Base-by-base conservation (phyloP, 73 alveolate genomes). In the Breviolum minutum region DNA sequence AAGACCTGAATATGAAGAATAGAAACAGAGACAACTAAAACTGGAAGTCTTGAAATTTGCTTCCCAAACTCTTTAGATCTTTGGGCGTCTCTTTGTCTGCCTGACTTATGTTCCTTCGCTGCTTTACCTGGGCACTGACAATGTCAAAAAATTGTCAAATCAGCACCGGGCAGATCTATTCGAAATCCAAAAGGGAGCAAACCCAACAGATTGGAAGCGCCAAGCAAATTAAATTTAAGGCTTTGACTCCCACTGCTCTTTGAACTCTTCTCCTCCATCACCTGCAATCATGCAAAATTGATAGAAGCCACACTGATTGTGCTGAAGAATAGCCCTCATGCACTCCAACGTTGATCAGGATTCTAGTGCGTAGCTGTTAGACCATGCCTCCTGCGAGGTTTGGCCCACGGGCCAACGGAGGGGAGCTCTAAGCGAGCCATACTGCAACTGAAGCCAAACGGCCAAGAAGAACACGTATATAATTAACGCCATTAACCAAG, bases 201-300 rank as follows among this genome's bases (percentile, higher is more conserved):
- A 40, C 54, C 54, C 54, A 40, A 40, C 54, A 40, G 54, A 40
- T 40, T 40, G 54, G 54, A 11, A 81, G 63, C 27, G 71, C 1
- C 3, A 40, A 14, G 10, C 76, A 11, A 3, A 2, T 40, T 0
- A 40, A 32, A 6, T 11, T 79, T 63, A 10, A 79, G 88, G 64
- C 54, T 24, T 54, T 12, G 48, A 87, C 88, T 70, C 97, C 88
- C 97, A 48, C 88, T 73, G 76, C 87, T 90, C 76, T 90, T 90
- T 10, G 97, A 71, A 64, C 76, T 90, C 87, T 90, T 90, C 64
- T 90, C 97, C 97, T 90, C 97, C 97, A 90, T 90, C 48, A 79
- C 97, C 97, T 90, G 86, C n/a, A 12, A 27, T 7, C 6, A 5
- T 48, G 29, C 62, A 80, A 40, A 6, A 24, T 32, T 62, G 66